Percentiles rank a stretch among this genome's conserved stretches.
phyloP scores from a whole-genome alignment of 495 filamentous ascomycete genomes.

The Neurospora sp. region DNA sequence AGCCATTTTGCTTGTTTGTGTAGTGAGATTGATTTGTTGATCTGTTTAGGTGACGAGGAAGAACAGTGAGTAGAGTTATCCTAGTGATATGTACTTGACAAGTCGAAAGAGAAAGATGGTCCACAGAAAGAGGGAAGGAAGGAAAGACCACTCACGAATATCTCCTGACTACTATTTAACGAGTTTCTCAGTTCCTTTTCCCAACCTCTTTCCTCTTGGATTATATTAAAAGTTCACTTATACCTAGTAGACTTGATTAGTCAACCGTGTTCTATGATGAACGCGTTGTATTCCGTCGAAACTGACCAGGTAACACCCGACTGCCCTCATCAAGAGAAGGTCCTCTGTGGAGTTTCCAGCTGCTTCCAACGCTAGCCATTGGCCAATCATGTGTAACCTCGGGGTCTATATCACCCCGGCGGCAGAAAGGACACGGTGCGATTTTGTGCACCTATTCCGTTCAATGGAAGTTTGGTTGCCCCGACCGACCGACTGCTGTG shows the following conservation, averaged over 20 bases:
- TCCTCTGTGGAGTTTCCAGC: neutral
- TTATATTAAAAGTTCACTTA: neutral
- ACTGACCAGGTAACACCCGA: neutral
- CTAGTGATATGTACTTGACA: neutral
- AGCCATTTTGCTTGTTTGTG: slow-evolving; percentile 13
- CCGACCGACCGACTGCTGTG: neutral
- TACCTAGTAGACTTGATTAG: neutral
- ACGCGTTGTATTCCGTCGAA: neutral
- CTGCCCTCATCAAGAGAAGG: neutral
- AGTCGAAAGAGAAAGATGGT: neutral
- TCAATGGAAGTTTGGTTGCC: neutral
- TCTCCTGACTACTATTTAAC: neutral
- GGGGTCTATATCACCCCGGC: neutral
- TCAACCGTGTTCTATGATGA: neutral
- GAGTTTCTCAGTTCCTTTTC: neutral
- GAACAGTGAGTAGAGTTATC: neutral
- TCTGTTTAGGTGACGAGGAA: neutral
- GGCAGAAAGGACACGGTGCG: neutral
- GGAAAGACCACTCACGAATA: neutral
- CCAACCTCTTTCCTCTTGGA: neutral
- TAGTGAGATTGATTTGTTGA: neutral
- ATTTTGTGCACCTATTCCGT: neutral
- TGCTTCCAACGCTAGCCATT: neutral
- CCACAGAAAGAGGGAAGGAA: neutral
- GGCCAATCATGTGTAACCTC: neutral